phyloP scores from a whole-genome alignment of 2,329 filamentous ascomycete genomes.

The Fusarium temperatum region DNA sequence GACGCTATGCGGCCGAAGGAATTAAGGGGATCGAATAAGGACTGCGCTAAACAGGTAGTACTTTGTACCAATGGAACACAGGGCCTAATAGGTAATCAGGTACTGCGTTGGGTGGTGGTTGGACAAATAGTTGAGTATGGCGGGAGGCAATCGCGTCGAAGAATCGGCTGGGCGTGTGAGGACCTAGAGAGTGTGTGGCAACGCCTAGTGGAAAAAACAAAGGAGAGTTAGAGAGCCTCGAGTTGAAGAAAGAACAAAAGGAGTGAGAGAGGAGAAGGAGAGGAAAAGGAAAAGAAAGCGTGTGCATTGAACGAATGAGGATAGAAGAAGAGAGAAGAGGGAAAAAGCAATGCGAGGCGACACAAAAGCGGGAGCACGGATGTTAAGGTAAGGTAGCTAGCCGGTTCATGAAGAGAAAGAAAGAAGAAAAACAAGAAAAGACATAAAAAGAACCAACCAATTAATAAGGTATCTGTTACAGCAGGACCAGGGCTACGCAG shows the following conservation, averaged over 20 bases:
- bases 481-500: neutral
- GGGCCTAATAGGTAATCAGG: neutral
- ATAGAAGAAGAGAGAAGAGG: neutral
- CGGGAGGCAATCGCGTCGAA: neutral
- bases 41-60: neutral
- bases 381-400: neutral
- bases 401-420: neutral
- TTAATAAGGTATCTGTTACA: neutral
- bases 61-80: neutral
- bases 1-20: neutral
- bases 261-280: neutral
- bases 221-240: neutral
- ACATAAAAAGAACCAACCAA: neutral
- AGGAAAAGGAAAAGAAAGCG: neutral
- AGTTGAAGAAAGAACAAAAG: neutral
- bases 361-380: conserved; percentile 11
- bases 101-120: neutral
- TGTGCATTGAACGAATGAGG: neutral
- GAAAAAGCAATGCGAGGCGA: conserved; percentile 19
- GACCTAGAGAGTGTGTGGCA: neutral
- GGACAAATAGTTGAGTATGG: neutral
- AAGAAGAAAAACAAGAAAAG: neutral
- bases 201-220: neutral
- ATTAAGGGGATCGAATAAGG: neutral
- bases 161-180: neutral